Evolutionary conservation across 768 basidiomycete genomes (phyloP), one percentile per base, ranked within the genome.

Genomic region (Pholiota molesta): DNA sequence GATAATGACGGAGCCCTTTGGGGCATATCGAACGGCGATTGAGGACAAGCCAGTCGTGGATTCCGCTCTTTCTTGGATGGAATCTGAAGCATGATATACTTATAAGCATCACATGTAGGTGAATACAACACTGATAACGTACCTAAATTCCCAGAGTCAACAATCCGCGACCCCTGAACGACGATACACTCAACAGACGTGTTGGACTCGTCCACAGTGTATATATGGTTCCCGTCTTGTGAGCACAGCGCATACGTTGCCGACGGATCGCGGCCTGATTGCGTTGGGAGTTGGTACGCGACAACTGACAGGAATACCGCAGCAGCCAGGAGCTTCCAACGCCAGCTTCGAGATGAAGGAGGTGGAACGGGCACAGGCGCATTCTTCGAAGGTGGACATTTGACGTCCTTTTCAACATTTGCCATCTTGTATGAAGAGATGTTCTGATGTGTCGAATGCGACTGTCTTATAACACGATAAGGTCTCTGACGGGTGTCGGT

Each of bases 241-340:
- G 90, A 85, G 69, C 90, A 91, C 10, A 92, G 66, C 1, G 84
- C 87, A 67, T 90, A 91, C 3, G 78, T 64, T 2, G 49, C 39
- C 7, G 65, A 57, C 16, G 37, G 16, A 13, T 51, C 17, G 1
- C n/a, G 11, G 14, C 28, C 55, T 6, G 33, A 23, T 4, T 26
- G 40, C 8, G 23, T 49, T 3, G 40, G 19, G 10, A 56, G 37
- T 26, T 56, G 55, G 39, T 56, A 44, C 13, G 55, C 55, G 1
- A 56, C 26, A 19, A 56, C 31, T 21, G 55, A 56, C n/a, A 56
- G 40, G 2, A 26, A 16, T 17, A 42, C 29, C 3, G 55, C 39
- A 9, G 55, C 40, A 6, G 39, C 40, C 11, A 56, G 10, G 4
- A 44, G 23, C 26, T 28, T 56, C 55, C 55, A 56, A 21, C 39